Conservation (phyloP, 495 filamentous ascomycete genomes). For the Podospora comata region DNA sequence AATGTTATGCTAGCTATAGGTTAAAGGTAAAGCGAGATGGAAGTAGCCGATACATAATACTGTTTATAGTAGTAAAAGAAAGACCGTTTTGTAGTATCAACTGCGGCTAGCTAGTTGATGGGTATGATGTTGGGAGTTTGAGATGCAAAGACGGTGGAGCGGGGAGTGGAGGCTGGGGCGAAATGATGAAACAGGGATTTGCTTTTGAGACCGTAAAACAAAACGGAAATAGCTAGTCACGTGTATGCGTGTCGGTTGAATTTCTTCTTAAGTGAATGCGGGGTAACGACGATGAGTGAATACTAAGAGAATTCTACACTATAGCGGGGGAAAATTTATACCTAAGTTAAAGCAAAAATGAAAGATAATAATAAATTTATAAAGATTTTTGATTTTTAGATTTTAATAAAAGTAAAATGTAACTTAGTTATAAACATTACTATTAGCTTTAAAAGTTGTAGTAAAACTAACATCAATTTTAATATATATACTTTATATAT, state of each 20-base stretch:
- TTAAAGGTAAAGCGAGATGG: no score
- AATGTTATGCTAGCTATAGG: no score
- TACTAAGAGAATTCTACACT: no score
- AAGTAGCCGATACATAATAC: not conserved
- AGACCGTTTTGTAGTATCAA: conserved; percentile 16
- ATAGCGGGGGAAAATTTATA: no score
- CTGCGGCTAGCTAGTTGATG: not conserved
- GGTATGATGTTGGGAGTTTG: conserved; percentile 3
- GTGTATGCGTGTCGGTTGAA: not conserved
- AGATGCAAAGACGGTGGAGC: not conserved
- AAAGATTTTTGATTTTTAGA: no score
- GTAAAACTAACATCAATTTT: no score
- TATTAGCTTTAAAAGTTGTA: no score
- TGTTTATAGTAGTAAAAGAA: not conserved
- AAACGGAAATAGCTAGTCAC: not conserved
- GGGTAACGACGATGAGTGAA: not conserved
- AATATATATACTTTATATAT: no score
- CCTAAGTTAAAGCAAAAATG: no score
- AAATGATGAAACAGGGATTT: not conserved
- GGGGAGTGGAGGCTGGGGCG: not conserved
- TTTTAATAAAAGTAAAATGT: no score
- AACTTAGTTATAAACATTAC: no score
- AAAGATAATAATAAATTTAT: no score
- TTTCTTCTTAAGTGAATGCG: not conserved
- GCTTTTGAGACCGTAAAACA: not conserved